Percentiles rank a stretch among this genome's conserved stretches.
These are phyloP conservation scores for Kwoniella sp. DNA, from an alignment of 768 basidiomycete genomes.

Conservation along the genomic window DNA sequence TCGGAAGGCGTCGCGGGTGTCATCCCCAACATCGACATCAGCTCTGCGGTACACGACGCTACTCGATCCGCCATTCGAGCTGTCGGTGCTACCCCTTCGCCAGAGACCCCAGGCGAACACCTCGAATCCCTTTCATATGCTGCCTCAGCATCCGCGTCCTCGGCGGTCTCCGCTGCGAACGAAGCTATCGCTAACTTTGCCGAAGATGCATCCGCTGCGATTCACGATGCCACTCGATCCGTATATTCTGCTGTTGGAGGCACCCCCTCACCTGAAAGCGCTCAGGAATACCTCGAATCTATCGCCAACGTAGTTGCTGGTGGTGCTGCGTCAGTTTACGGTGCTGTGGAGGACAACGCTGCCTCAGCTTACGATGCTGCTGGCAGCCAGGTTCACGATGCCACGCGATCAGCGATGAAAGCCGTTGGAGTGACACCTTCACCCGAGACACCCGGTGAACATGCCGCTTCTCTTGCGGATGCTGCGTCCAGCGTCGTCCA, in stretches of 20 bases:
- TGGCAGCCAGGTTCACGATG: conserved; percentile 34
- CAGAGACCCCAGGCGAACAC: conserved; percentile 38
- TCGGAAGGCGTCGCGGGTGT: conserved; percentile 5
- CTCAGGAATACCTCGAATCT: conserved; percentile 38
- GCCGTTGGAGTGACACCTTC: conserved; percentile 43
- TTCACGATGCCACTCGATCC: conserved; percentile 44
- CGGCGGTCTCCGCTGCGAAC: conserved; percentile 25
- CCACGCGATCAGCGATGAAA: conserved; percentile 32
- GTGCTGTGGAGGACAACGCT: conserved; percentile 24
- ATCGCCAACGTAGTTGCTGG: conserved; percentile 22
- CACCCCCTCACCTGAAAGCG: conserved; percentile 41
- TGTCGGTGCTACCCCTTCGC: conserved; percentile 41
- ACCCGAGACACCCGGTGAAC: conserved; percentile 40
- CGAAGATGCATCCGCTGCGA: conserved; percentile 23
- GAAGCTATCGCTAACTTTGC: conserved; percentile 31
- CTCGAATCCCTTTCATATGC: conserved; percentile 27
- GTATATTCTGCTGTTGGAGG: conserved; percentile 36
- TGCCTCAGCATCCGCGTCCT: conserved; percentile 27
- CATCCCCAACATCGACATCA: conserved; percentile 10
- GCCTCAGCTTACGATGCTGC: conserved; percentile 24
- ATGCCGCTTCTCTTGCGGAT: conserved; percentile 33
- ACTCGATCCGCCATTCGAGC: conserved; percentile 35
- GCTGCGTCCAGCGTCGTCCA: conserved; percentile 14
- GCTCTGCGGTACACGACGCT: conserved; percentile 32
- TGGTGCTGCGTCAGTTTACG: conserved; percentile 29